Percentiles rank a stretch among this genome's conserved stretches.
phyloP scores from a whole-genome alignment of 2,329 filamentous ascomycete species.

The Aspergillus sp. region DNA sequence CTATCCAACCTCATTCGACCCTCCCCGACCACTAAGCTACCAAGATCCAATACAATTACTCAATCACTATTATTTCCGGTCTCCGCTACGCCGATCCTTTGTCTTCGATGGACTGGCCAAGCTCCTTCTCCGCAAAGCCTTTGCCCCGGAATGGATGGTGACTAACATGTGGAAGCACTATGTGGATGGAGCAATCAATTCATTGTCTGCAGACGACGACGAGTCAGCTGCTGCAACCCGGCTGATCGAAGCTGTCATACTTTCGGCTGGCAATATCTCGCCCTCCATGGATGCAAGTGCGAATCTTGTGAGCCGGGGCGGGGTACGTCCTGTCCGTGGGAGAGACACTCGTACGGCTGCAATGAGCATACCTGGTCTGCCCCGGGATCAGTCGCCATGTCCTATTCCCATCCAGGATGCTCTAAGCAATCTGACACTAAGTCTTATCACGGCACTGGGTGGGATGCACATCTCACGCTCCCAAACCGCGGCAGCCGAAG shows the following conservation, averaged over 20 bases:
- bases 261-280: conserved; percentile 21
- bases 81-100: conserved; percentile 18
- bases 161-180: conserved; percentile 32
- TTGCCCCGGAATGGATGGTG: conserved; percentile 39
- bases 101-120: conserved; percentile 30
- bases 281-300: neutral
- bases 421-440: conserved; percentile 31
- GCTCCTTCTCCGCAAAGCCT: conserved; percentile 24
- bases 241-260: conserved; percentile 28
- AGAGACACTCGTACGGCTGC: conserved; percentile 16
- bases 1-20: conserved; percentile 23
- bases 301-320: neutral
- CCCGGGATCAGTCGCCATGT: conserved; percentile 14
- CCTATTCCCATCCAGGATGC: conserved; percentile 32
- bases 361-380: conserved; percentile 1
- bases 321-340: neutral
- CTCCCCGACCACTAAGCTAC: conserved; percentile 8
- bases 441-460: conserved; percentile 30
- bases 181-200: conserved; percentile 31
- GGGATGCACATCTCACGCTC: conserved; percentile 33
- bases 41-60: conserved; percentile 28
- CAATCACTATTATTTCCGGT: conserved; percentile 22
- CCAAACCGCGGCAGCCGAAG: conserved; percentile 10
- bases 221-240: conserved; percentile 26
- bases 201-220: conserved; percentile 29